phyloP scores from a whole-genome alignment of 1,284 basidiomycete genomes.

The Baeospora myosura region DNA sequence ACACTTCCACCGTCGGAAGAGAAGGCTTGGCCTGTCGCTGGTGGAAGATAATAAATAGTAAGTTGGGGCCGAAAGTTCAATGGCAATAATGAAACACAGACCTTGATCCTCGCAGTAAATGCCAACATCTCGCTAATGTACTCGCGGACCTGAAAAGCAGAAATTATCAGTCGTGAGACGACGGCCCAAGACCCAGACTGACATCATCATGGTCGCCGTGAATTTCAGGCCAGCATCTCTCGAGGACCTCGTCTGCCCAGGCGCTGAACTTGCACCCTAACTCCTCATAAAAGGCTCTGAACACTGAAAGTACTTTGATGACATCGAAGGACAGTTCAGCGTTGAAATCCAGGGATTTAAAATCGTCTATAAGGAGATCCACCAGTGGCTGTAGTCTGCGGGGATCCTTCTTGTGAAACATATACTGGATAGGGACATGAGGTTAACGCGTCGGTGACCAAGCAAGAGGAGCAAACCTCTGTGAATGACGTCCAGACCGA shows the following conservation, averaged over 20 bases:
- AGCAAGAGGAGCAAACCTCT: constrained; percentile 38
- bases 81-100: constrained; percentile 19
- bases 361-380: constrained; percentile 62
- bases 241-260: constrained; percentile 65
- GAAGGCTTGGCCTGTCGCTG: constrained; percentile 68
- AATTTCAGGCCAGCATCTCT: constrained; percentile 67
- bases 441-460: neutral
- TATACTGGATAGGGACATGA: constrained; percentile 39
- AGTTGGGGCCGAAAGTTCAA: neutral
- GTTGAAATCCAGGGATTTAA: constrained; percentile 62
- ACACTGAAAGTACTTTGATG: constrained; percentile 53
- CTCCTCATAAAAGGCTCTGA: constrained; percentile 62
- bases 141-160: constrained; percentile 47
- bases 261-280: constrained; percentile 74
- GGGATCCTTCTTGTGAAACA: constrained; percentile 78
- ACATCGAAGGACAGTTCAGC: constrained; percentile 71
- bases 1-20: constrained; percentile 56
- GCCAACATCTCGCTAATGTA: constrained; percentile 70
- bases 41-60: no score
- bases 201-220: constrained; percentile 78
- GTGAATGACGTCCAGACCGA: constrained; percentile 65
- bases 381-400: constrained; percentile 76
- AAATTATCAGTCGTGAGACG: constrained; percentile 3
- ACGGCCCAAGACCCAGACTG: constrained; percentile 15
- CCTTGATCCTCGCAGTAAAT: constrained; percentile 71